Conservation (phyloP, 306 rosid species). For the Sicyos baderoa region DNA sequence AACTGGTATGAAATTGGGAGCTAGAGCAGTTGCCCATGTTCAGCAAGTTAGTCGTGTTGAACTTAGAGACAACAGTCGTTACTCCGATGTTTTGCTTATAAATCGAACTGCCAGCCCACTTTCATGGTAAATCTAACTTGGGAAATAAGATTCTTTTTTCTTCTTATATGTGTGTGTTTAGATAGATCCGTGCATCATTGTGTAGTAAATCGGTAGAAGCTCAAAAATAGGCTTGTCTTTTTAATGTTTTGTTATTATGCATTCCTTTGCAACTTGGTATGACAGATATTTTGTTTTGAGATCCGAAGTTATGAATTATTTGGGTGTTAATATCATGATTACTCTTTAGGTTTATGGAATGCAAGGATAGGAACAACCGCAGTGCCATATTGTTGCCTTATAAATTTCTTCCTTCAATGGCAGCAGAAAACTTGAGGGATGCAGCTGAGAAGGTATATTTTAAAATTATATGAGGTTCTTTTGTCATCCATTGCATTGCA, state of each 20-base stretch:
- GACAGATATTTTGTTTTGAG: not conserved
- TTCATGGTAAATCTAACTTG: slow-evolving; percentile 47
- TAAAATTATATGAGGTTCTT: slow-evolving; percentile 18
- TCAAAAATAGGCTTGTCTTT: not conserved
- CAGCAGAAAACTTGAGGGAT: slow-evolving; percentile 55
- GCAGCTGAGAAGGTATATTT: slow-evolving; percentile 66
- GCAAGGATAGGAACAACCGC: slow-evolving; percentile 87
- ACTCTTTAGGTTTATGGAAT: slow-evolving; percentile 82
- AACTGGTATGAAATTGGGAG: slow-evolving; percentile 75
- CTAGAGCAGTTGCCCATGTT: slow-evolving; percentile 63
- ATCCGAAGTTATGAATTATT: not conserved
- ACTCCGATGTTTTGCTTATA: slow-evolving; percentile 59
- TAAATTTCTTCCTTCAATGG: slow-evolving; percentile 75
- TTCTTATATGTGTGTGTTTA: not conserved
- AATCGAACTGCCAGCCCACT: slow-evolving; percentile 91
- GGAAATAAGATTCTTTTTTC: not conserved
- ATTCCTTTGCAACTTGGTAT: not conserved
- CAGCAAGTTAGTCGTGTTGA: slow-evolving; percentile 46
- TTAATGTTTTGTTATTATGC: not conserved
- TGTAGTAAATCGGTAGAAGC: not conserved
- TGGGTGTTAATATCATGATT: slow-evolving; percentile 17
- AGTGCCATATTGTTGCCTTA: slow-evolving; percentile 64
- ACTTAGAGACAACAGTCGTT: slow-evolving; percentile 50
- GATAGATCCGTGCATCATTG: not conserved
- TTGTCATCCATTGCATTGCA: not conserved